Conservation (phyloP, 352 stramenopile genomes). For the Aphanomyces euteiches region DNA sequence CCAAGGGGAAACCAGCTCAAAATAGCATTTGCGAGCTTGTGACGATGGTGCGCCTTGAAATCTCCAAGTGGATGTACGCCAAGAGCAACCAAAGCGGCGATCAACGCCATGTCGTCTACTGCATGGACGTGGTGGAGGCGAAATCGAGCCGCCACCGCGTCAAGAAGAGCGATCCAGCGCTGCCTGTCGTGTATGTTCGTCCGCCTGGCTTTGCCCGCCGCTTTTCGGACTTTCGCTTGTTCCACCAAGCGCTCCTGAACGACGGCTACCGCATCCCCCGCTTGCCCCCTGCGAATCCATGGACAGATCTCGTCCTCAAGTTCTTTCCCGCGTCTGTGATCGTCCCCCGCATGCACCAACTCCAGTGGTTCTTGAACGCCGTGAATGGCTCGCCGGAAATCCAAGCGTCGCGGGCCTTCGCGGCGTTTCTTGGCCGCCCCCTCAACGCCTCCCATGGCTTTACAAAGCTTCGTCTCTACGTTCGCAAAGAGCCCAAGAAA, state of each 20-base stretch:
- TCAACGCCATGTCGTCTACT: slow-evolving; percentile 6
- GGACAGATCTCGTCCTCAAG: not conserved
- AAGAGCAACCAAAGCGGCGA: not conserved
- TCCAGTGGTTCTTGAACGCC: slow-evolving; percentile 2
- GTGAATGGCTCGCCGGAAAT: slow-evolving; percentile 15
- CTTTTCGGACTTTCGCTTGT: slow-evolving; percentile 7
- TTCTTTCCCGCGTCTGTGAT: not conserved
- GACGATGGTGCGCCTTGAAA: slow-evolving; percentile 4
- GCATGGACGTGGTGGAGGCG: not conserved
- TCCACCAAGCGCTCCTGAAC: not conserved
- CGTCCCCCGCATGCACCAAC: not conserved
- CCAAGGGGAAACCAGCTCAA: too few relatives aligned
- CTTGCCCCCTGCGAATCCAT: not conserved
- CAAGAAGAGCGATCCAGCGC: not conserved
- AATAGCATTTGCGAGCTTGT: too few relatives aligned
- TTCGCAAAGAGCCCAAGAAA: too few relatives aligned
- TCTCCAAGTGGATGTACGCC: slow-evolving; percentile 4
- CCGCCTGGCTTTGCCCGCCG: not conserved
- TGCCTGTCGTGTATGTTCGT: not conserved
- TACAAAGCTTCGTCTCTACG: not conserved
- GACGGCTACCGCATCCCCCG: not conserved
- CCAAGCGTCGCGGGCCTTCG: slow-evolving; percentile 3
- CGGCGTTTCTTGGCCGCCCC: slow-evolving; percentile 19
- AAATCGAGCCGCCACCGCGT: not conserved
- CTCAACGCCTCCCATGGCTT: slow-evolving; percentile 9